phyloP scores from a whole-genome alignment of 1,139 yeast species.

The Magnusiomyces fungicola region DNA sequence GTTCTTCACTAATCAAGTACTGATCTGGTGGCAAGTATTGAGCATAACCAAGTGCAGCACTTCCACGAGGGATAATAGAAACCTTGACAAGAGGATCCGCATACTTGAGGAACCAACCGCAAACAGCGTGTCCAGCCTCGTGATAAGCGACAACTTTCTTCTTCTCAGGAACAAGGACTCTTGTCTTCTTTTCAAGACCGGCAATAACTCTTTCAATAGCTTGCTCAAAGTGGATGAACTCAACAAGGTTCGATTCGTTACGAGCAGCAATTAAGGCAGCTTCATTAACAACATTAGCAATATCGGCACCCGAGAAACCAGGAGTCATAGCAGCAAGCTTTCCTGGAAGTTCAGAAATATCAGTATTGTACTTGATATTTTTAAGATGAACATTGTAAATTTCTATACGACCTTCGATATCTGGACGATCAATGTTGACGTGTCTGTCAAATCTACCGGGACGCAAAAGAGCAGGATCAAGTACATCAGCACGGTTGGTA shows the following conservation, averaged over 20 bases:
- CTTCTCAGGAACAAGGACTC: constrained; percentile 75
- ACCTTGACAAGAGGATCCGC: constrained; percentile 94
- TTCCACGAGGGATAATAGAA: constrained; percentile 93
- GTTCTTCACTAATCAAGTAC: constrained; percentile 69
- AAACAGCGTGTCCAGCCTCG: constrained; percentile 97
- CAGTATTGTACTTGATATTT: constrained; percentile 50
- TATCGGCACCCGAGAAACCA: constrained; percentile 97
- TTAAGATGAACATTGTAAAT: constrained; percentile 79
- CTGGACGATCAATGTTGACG: constrained; percentile 85
- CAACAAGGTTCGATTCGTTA: constrained; percentile 58
- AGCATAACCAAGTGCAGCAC: constrained; percentile 96
- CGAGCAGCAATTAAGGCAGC: constrained; percentile 97
- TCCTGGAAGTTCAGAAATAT: constrained; percentile 58
- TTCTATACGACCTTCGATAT: constrained; percentile 85
- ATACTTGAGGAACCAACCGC: constrained; percentile 88
- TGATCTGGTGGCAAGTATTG: constrained; percentile 94
- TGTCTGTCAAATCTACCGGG: constrained; percentile 98
- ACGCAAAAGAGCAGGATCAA: constrained; percentile 87
- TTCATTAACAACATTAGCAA: constrained; percentile 94
- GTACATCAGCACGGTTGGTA: constrained; percentile 89
- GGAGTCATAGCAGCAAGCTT: constrained; percentile 93
- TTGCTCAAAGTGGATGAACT: constrained; percentile 76
- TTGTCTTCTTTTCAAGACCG: constrained; percentile 86
- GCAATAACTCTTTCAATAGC: constrained; percentile 98
- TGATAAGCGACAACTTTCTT: constrained; percentile 90